Evolutionary conservation across 2,329 filamentous ascomycete genomes (phyloP).

Genomic region (Alternaria gaisen): DNA sequence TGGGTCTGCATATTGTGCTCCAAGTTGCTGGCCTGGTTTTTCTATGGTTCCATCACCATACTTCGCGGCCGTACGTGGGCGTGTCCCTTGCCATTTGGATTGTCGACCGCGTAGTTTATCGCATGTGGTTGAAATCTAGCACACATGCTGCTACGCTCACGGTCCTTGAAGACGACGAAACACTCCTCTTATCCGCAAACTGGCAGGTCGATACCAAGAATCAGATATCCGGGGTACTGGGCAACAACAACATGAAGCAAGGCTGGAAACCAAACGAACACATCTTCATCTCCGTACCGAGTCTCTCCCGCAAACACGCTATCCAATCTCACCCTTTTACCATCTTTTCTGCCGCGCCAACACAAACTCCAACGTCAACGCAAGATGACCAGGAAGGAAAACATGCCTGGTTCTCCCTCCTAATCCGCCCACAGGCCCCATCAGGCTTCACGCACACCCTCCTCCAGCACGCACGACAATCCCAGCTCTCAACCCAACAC

Average conservation of each 20-base stretch:
- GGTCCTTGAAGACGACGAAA: slow-evolving; percentile 66
- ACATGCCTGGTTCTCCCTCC: slow-evolving; percentile 64
- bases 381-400: slow-evolving; percentile 23
- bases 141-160: slow-evolving; percentile 60
- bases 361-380: slow-evolving; percentile 35
- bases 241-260: slow-evolving; percentile 49
- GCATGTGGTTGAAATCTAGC: slow-evolving; percentile 62
- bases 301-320: slow-evolving; percentile 60
- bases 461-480: slow-evolving; percentile 59
- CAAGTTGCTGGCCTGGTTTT: slow-evolving; percentile 65
- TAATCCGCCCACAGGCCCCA: slow-evolving; percentile 65
- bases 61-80: slow-evolving; percentile 62
- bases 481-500: slow-evolving; percentile 55
- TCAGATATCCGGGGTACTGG: slow-evolving; percentile 22
- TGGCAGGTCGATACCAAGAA: slow-evolving; percentile 46
- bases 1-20: slow-evolving; percentile 66
- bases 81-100: slow-evolving; percentile 65
- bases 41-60: slow-evolving; percentile 67
- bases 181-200: slow-evolving; percentile 60
- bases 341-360: slow-evolving; percentile 68
- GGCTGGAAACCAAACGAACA: slow-evolving; percentile 71
- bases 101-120: slow-evolving; percentile 66
- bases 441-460: slow-evolving; percentile 67
- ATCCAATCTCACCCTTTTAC: slow-evolving; percentile 73
- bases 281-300: slow-evolving; percentile 68